These are phyloP conservation scores for Pontederia crassipes DNA, from an alignment of 176 grass and related monocot species.

Conservation along the genomic window DNA sequence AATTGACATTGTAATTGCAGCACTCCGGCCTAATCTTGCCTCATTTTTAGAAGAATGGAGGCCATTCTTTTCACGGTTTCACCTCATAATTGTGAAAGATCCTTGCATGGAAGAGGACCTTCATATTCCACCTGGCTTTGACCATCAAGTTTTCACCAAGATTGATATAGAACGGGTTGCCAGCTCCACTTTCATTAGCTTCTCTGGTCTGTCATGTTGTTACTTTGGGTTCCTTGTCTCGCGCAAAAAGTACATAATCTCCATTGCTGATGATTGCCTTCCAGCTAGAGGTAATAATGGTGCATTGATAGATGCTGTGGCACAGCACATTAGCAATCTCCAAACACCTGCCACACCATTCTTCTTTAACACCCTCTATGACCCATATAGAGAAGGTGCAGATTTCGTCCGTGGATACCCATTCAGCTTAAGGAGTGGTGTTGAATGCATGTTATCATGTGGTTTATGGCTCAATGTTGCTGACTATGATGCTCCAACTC, in stretches of 20 bases:
- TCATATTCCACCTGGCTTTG: constrained; percentile 57
- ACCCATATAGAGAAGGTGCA: constrained; percentile 63
- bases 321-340: constrained; percentile 72
- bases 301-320: constrained; percentile 46
- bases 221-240: constrained; percentile 15
- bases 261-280: constrained; percentile 49
- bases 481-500: constrained; percentile 82
- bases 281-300: constrained; percentile 62
- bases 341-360: constrained; percentile 35
- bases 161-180: constrained; percentile 32
- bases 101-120: constrained; percentile 56
- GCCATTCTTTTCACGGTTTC: constrained; percentile 81
- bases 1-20: constrained; percentile 90
- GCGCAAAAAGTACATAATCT: constrained; percentile 15
- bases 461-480: constrained; percentile 83
- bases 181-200: background rate
- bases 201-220: constrained; percentile 8
- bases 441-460: constrained; percentile 71
- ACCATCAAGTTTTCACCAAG: constrained; percentile 49
- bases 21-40: constrained; percentile 60
- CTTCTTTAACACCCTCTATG: constrained; percentile 24
- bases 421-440: constrained; percentile 62
- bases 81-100: constrained; percentile 82
- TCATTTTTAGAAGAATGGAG: constrained; percentile 79
- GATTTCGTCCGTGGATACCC: constrained; percentile 96